Percentiles rank a stretch among this genome's conserved stretches.
Conservation (phyloP, 305 asterid species). For the Fraxinus greggii region DNA sequence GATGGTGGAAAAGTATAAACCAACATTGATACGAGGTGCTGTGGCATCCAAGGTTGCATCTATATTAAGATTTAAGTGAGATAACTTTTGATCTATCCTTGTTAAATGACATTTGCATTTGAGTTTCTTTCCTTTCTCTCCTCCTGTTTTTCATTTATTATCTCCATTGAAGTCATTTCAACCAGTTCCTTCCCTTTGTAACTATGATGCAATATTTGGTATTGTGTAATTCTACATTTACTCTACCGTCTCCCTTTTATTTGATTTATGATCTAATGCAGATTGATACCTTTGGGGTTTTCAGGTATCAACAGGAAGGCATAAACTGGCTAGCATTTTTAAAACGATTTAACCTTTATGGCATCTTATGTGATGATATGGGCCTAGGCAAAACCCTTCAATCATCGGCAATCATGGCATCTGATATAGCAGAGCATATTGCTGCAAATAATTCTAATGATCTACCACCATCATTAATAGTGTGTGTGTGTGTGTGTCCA, state of each 20-base stretch:
- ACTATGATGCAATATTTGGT: neutral
- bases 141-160: neutral
- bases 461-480: constrained; percentile 73
- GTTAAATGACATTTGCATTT: neutral
- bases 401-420: constrained; percentile 88
- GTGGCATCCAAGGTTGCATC: neutral
- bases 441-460: constrained; percentile 50
- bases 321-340: constrained; percentile 94
- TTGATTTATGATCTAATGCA: neutral
- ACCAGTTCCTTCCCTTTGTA: neutral
- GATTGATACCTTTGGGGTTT: constrained; percentile 21
- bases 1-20: neutral
- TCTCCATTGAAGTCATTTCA: neutral
- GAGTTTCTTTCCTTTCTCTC: neutral
- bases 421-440: constrained; percentile 83
- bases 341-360: constrained; percentile 91
- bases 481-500: too few relatives aligned
- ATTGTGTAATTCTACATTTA: neutral
- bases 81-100: neutral
- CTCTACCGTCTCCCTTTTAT: constrained; percentile 11
- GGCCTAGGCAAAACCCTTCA: constrained; percentile 99
- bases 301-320: constrained; percentile 99
- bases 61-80: neutral
- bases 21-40: neutral
- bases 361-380: constrained; percentile 97